phyloP scores from a whole-genome alignment of 352 stramenopile genomes.

The Globisporangium alternatum region DNA sequence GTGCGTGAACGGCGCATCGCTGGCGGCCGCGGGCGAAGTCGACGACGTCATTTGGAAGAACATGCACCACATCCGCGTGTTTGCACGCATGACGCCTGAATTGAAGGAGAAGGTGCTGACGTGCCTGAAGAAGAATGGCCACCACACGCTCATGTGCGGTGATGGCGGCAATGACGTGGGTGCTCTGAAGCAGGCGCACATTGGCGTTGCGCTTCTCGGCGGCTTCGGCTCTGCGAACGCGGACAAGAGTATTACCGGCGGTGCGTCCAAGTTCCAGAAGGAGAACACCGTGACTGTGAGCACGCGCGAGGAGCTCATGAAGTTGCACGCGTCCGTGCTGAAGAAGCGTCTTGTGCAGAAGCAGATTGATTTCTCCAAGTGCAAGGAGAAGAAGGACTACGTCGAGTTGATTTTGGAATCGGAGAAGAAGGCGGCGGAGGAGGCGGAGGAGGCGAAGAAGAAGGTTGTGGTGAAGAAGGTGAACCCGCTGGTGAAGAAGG shows the following conservation, averaged over 20 bases:
- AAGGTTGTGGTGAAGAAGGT: conserved; percentile 52
- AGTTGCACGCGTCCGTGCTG: conserved; percentile 81
- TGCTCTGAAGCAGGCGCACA: conserved; percentile 91
- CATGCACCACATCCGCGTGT: conserved; percentile 88
- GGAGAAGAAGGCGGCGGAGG: conserved; percentile 56
- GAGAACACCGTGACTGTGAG: conserved; percentile 36
- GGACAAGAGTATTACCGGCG: conserved; percentile 82
- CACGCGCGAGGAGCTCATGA: conserved; percentile 76
- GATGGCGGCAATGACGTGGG: conserved; percentile 98
- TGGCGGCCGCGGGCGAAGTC: conserved; percentile 67
- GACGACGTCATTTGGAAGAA: conserved; percentile 84
- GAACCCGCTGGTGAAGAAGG: conserved; percentile 53
- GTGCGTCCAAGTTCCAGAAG: conserved; percentile 73
- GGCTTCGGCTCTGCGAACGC: conserved; percentile 84
- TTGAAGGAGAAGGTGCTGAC: conserved; percentile 97
- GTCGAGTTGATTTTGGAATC: conserved; percentile 70
- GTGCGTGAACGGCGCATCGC: conserved; percentile 80
- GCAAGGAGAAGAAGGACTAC: conserved; percentile 81
- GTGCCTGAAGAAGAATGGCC: conserved; percentile 91
- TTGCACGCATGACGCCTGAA: conserved; percentile 95
- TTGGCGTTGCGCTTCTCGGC: conserved; percentile 79
- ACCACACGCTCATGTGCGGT: conserved; percentile 97
- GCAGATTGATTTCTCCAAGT: conserved; percentile 57
- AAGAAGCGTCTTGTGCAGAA: conserved; percentile 79
- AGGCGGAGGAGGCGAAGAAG: conserved; percentile 50